Percentiles rank a stretch among this genome's conserved stretches.
Evolutionary conservation across 2,329 filamentous ascomycete species (phyloP).

Genomic region (Trichoderma atrobrunneum): DNA sequence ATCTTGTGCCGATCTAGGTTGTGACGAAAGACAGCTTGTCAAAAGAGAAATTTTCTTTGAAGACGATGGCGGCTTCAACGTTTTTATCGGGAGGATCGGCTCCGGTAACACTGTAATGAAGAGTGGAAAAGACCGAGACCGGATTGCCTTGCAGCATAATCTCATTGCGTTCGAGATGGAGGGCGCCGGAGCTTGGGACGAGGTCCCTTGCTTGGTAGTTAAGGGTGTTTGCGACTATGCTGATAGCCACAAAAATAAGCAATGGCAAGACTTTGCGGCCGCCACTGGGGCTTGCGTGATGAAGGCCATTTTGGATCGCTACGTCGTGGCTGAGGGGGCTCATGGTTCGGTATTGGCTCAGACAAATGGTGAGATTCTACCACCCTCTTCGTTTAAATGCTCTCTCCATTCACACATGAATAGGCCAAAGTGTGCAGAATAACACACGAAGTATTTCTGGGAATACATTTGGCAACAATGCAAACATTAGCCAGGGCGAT

Average conservation of each 20-base stretch:
- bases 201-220: slow-evolving; percentile 35
- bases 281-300: slow-evolving; percentile 34
- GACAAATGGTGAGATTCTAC: neutral
- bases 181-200: slow-evolving; percentile 30
- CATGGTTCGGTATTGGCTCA: neutral
- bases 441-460: neutral
- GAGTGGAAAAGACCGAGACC: slow-evolving; percentile 35
- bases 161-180: slow-evolving; percentile 36
- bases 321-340: neutral
- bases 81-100: slow-evolving; percentile 39
- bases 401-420: neutral
- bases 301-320: slow-evolving; percentile 27
- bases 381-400: too few species aligned
- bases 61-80: slow-evolving; percentile 25
- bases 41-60: neutral
- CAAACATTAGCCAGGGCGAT: neutral
- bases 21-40: slow-evolving; percentile 24
- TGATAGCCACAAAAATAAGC: slow-evolving; percentile 39
- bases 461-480: slow-evolving; percentile 6
- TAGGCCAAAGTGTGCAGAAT: neutral
- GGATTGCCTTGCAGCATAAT: slow-evolving; percentile 25
- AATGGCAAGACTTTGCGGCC: slow-evolving; percentile 38
- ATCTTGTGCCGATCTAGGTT: slow-evolving; percentile 30
- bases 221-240: slow-evolving; percentile 40
- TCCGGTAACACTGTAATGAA: slow-evolving; percentile 42